Evolutionary conservation across 2,329 filamentous ascomycete species (phyloP).

Genomic region (Colletotrichum musicola): DNA sequence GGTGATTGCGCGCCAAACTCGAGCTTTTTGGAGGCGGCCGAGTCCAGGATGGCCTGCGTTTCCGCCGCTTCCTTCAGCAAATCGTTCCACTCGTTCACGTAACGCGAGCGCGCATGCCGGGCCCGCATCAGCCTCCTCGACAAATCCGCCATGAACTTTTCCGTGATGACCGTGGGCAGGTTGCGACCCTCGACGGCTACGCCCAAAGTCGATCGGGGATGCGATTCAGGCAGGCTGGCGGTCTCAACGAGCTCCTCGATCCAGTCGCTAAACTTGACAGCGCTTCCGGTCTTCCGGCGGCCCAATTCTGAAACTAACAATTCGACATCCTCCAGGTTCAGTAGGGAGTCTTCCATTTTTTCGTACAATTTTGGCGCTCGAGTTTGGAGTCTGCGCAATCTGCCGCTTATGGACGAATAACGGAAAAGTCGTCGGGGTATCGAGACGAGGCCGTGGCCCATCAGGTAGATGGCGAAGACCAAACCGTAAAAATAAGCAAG

Average conservation of each 20-base stretch:
- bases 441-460: slow-evolving; percentile 96
- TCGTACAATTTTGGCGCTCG: slow-evolving; percentile 88
- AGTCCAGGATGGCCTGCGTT: slow-evolving; percentile 86
- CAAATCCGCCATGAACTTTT: slow-evolving; percentile 91
- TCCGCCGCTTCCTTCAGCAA: slow-evolving; percentile 80
- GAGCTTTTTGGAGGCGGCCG: slow-evolving; percentile 82
- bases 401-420: slow-evolving; percentile 80
- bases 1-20: slow-evolving; percentile 76
- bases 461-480: slow-evolving; percentile 92
- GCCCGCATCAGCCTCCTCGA: slow-evolving; percentile 86
- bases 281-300: slow-evolving; percentile 83
- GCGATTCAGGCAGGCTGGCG: slow-evolving; percentile 75
- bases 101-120: slow-evolving; percentile 85
- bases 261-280: slow-evolving; percentile 87
- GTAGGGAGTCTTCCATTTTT: slow-evolving; percentile 85
- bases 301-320: slow-evolving; percentile 83
- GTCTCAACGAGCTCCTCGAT: slow-evolving; percentile 93
- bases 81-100: slow-evolving; percentile 86
- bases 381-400: slow-evolving; percentile 80
- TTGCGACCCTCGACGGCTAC: slow-evolving; percentile 58
- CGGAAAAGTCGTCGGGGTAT: slow-evolving; percentile 86
- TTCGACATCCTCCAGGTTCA: slow-evolving; percentile 84
- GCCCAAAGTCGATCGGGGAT: slow-evolving; percentile 57
- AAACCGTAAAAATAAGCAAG: slow-evolving; percentile 95
- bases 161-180: slow-evolving; percentile 87